phyloP scores from a whole-genome alignment of 2,329 filamentous ascomycete genomes.

The Colletotrichum nymphaeae region DNA sequence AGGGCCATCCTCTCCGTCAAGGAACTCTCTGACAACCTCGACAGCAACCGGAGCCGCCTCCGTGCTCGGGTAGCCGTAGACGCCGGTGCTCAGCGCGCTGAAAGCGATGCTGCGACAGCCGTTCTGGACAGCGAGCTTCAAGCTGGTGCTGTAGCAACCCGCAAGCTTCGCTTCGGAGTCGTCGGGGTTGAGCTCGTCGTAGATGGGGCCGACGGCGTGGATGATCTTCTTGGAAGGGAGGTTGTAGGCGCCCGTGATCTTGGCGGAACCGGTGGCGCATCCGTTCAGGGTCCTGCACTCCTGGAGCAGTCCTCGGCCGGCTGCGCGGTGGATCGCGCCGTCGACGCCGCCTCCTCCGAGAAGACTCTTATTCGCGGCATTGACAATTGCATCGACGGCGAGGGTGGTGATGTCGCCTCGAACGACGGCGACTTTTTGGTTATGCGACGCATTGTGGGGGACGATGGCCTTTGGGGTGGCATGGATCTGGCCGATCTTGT shows the following conservation, averaged over 20 bases:
- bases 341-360: constrained; percentile 92
- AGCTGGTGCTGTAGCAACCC: constrained; percentile 75
- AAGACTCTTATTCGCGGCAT: constrained; percentile 85
- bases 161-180: constrained; percentile 61
- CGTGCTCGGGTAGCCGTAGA: constrained; percentile 86
- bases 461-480: constrained; percentile 37
- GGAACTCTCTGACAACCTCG: constrained; percentile 64
- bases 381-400: constrained; percentile 85
- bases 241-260: constrained; percentile 82
- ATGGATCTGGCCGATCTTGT: constrained; percentile 66
- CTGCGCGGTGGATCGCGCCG: constrained; percentile 86
- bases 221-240: constrained; percentile 85
- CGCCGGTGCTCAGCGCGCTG: constrained; percentile 84
- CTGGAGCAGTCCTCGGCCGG: constrained; percentile 73
- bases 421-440: constrained; percentile 77
- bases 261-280: constrained; percentile 82
- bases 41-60: constrained; percentile 81
- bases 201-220: constrained; percentile 91
- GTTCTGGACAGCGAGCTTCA: constrained; percentile 78
- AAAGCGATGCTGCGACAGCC: constrained; percentile 82
- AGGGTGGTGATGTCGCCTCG: constrained; percentile 86
- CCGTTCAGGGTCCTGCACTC: constrained; percentile 81
- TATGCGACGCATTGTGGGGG: constrained; percentile 61
- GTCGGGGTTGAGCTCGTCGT: constrained; percentile 55
- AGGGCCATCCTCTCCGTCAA: constrained; percentile 57